Conservation (phyloP, 768 basidiomycete genomes). For the Rossbeevera mucosa region DNA sequence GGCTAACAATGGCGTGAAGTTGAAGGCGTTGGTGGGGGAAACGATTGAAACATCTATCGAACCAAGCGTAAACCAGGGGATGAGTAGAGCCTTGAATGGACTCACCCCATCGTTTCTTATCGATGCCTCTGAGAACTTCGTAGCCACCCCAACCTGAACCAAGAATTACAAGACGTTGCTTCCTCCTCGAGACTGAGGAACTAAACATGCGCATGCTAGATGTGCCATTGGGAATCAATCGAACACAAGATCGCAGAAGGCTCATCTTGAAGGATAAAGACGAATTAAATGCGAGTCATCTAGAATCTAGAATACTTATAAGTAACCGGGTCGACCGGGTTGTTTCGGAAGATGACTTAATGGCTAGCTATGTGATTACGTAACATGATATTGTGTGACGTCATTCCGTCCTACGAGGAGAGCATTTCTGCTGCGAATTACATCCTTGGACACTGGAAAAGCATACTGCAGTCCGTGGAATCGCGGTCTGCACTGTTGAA, state of each 20-base stretch:
- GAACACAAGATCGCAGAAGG: conserved; percentile 10
- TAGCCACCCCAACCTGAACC: conserved; percentile 82
- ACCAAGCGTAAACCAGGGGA: conserved; percentile 2
- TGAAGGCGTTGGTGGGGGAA: conserved; percentile 51
- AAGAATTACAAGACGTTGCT: conserved; percentile 55
- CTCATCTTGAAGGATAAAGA: conserved; percentile 9
- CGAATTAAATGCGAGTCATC: background rate
- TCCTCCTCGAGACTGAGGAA: conserved; percentile 31
- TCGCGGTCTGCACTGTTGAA: too few relatives aligned
- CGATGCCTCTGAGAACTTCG: conserved; percentile 57
- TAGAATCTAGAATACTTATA: too few relatives aligned
- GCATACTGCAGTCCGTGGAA: too few relatives aligned
- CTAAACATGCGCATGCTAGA: conserved; percentile 34
- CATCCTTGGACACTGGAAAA: background rate
- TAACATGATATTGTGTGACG: too few relatives aligned
- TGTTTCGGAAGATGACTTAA: too few relatives aligned
- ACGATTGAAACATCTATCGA: conserved; percentile 57
- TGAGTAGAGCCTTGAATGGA: conserved; percentile 3
- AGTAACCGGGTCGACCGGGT: too few relatives aligned
- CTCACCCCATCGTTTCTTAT: conserved; percentile 70
- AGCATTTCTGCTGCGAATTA: background rate
- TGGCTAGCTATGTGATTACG: too few relatives aligned
- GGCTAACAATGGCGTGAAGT: conserved; percentile 45
- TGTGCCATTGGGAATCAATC: background rate
- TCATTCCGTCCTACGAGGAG: background rate